A percentile compares a stretch with the other conserved stretches of the same genome.
phyloP scores from a whole-genome alignment of 495 filamentous ascomycete genomes.

The Podospora pseudopauciseta region DNA sequence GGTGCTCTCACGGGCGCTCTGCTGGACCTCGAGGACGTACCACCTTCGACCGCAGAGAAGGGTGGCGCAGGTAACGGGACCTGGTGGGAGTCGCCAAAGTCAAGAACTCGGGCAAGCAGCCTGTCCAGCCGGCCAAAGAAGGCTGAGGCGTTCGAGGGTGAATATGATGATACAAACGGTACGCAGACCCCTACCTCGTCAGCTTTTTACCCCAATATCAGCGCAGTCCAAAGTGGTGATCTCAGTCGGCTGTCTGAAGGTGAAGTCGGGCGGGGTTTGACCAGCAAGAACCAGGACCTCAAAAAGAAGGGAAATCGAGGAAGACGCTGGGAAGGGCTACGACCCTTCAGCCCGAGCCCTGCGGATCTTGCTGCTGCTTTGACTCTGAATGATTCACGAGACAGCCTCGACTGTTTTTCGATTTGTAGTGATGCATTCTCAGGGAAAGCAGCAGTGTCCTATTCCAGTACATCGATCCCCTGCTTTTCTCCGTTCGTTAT shows the following conservation, averaged over 20 bases:
- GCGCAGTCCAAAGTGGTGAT: conserved; percentile 19
- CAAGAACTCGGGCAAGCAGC: conserved; percentile 38
- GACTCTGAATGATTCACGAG: conserved; percentile 20
- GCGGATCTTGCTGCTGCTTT: conserved; percentile 6
- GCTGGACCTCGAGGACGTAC: conserved; percentile 45
- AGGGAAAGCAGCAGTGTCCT: conserved; percentile 11
- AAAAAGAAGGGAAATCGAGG: conserved; percentile 16
- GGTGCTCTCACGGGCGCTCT: conserved; percentile 49
- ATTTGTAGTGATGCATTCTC: conserved; percentile 19
- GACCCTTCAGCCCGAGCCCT: conserved; percentile 23
- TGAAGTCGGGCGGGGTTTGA: conserved; percentile 4
- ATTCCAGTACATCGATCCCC: conserved; percentile 21
- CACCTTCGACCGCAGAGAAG: conserved; percentile 34
- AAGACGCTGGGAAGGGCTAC: conserved; percentile 20
- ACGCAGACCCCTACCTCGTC: conserved; percentile 24
- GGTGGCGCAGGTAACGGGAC: conserved; percentile 26
- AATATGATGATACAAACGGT: conserved; percentile 52
- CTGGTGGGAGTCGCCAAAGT: conserved; percentile 52
- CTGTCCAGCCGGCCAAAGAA: conserved; percentile 36
- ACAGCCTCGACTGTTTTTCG: conserved; percentile 23
- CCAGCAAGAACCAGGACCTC: conserved; percentile 17
- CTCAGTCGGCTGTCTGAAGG: conserved; percentile 8
- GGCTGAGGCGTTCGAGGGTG: conserved; percentile 46
- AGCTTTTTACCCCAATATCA: conserved; percentile 18
- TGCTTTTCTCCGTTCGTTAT: conserved; percentile 6